Evolutionary conservation across 2,329 filamentous ascomycete species (phyloP).

Genomic region (Tolypocladium pustulatum): DNA sequence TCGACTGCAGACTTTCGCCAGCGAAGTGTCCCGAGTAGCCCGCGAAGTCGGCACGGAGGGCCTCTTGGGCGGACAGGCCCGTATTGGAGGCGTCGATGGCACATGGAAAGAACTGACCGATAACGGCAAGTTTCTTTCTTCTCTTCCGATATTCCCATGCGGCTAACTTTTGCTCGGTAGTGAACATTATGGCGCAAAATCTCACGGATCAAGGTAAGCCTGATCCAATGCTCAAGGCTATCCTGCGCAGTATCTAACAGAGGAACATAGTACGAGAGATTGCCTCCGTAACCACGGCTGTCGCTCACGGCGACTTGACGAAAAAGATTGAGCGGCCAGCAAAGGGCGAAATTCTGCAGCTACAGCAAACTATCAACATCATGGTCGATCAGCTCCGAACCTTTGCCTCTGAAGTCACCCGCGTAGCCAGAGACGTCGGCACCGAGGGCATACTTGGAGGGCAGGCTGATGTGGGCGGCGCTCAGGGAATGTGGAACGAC

Average conservation of each 20-base stretch:
- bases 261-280: conserved; percentile 63
- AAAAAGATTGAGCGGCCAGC: conserved; percentile 77
- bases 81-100: conserved; percentile 87
- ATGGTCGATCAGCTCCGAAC: conserved; percentile 81
- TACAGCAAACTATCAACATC: conserved; percentile 80
- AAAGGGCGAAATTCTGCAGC: conserved; percentile 69
- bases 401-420: conserved; percentile 75
- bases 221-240: conserved; percentile 75
- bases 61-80: conserved; percentile 84
- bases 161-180: conserved; percentile 36
- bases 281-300: conserved; percentile 72
- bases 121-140: conserved; percentile 45
- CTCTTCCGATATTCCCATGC: not conserved
- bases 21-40: conserved; percentile 88
- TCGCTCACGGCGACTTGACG: conserved; percentile 72
- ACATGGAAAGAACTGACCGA: conserved; percentile 97
- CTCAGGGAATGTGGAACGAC: conserved; percentile 84
- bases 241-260: conserved; percentile 43
- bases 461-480: conserved; percentile 72
- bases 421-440: conserved; percentile 73
- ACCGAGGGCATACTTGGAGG: conserved; percentile 76
- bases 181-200: conserved; percentile 78
- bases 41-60: conserved; percentile 95
- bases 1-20: conserved; percentile 90
- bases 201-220: conserved; percentile 58